phyloP scores from a whole-genome alignment of 257 asterid genomes.

The Penstemon barbatus region DNA sequence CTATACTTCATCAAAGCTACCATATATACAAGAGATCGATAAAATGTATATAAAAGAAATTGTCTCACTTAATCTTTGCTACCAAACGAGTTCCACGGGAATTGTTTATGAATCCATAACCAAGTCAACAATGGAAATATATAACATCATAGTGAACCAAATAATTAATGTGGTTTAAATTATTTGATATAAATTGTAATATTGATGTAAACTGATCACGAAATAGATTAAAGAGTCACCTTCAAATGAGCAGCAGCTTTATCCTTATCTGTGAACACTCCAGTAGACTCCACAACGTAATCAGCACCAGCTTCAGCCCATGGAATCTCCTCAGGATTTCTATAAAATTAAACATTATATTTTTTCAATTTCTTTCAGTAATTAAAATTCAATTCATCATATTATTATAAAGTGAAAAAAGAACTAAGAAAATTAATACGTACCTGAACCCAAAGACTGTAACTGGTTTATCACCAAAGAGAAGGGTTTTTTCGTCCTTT shows the following conservation, averaged over 20 bases:
- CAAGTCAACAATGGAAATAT: background rate
- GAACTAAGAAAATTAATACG: background rate
- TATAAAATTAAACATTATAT: constrained; percentile 9
- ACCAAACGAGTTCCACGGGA: too few relatives aligned
- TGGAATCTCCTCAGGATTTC: constrained; percentile 78
- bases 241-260: constrained; percentile 80
- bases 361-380: background rate
- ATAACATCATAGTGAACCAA: background rate
- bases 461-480: constrained; percentile 55
- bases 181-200: too few relatives aligned
- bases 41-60: too few relatives aligned
- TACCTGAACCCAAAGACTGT: constrained; percentile 58
- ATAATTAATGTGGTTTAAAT: background rate
- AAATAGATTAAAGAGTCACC: constrained; percentile 32
- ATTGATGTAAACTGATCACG: background rate
- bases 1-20: too few relatives aligned
- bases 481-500: constrained; percentile 61
- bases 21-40: too few relatives aligned
- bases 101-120: background rate
- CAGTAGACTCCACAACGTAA: constrained; percentile 71
- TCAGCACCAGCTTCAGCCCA: constrained; percentile 80
- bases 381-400: background rate
- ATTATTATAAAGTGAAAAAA: background rate
- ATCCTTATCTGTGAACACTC: constrained; percentile 77
- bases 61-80: too few relatives aligned